Conservation (phyloP, 2,329 filamentous ascomycete genomes). For the Penicillium sp. region DNA sequence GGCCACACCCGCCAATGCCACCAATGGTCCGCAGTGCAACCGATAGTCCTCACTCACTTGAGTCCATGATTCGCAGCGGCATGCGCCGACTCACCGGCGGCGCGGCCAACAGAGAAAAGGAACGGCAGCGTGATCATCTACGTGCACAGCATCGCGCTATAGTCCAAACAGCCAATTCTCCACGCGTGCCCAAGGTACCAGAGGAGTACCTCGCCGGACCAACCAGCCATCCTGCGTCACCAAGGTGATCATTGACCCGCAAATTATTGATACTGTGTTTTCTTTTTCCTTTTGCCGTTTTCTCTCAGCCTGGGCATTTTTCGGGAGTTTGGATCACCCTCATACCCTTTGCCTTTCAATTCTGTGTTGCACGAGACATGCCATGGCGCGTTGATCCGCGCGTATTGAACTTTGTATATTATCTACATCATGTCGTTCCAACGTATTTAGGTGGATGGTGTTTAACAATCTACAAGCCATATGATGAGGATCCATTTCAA, state of each 20-base stretch:
- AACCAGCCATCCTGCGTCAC: slow-evolving; percentile 35
- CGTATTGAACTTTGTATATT: slow-evolving; percentile 8
- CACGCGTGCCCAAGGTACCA: slow-evolving; percentile 47
- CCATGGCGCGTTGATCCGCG: not conserved
- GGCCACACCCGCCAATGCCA: slow-evolving; percentile 19
- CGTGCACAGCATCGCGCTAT: slow-evolving; percentile 42
- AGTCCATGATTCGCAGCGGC: slow-evolving; percentile 44
- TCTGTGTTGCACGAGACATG: not conserved
- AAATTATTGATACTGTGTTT: not conserved
- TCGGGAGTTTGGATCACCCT: slow-evolving; percentile 17
- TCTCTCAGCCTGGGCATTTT: slow-evolving; percentile 16
- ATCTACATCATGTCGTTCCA: slow-evolving; percentile 3
- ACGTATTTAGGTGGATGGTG: not conserved
- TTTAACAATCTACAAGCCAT: not conserved
- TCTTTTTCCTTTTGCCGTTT: slow-evolving; percentile 6
- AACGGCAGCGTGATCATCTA: slow-evolving; percentile 43
- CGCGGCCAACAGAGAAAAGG: slow-evolving; percentile 41
- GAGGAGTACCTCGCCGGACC: slow-evolving; percentile 43
- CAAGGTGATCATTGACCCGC: slow-evolving; percentile 17
- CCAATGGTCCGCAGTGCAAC: slow-evolving; percentile 33
- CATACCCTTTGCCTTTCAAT: slow-evolving; percentile 11
- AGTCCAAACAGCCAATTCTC: slow-evolving; percentile 37
- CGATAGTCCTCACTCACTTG: slow-evolving; percentile 42
- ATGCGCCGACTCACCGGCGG: slow-evolving; percentile 47
- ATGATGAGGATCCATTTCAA: not conserved